A percentile compares a stretch with the other conserved stretches of the same genome.
Conservation (phyloP, 305 asterid genomes). For the Solanum hybrid region DNA sequence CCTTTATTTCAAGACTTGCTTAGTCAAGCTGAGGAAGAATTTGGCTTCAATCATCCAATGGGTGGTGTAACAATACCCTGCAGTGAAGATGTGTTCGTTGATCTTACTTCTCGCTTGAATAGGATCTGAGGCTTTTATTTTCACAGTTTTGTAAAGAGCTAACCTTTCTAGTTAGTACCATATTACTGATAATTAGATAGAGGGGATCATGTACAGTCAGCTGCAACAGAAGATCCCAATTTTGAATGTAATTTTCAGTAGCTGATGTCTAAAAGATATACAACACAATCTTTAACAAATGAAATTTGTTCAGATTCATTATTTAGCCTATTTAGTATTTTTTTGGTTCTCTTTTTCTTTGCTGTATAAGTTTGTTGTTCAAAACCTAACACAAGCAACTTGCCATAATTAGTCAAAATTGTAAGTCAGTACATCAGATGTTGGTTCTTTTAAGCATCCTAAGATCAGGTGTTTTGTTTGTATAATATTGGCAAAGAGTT, state of each 20-base stretch:
- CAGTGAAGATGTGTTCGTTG: conserved; percentile 51
- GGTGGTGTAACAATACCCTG: conserved; percentile 34
- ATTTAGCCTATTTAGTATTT: not conserved
- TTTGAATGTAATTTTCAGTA: not conserved
- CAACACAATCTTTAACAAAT: not conserved
- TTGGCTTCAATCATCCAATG: conserved; percentile 8
- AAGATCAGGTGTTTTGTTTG: not conserved
- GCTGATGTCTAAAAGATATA: not conserved
- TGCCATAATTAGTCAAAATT: not conserved
- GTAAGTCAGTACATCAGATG: not conserved
- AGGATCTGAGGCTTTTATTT: conserved; percentile 4
- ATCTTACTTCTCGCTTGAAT: conserved; percentile 51
- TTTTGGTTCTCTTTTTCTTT: not conserved
- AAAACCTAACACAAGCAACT: not conserved
- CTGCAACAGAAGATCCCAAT: not conserved
- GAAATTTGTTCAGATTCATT: not conserved
- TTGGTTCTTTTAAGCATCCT: not conserved
- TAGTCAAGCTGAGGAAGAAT: conserved; percentile 3
- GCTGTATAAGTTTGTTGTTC: not conserved
- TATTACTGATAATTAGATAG: not conserved
- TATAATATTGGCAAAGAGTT: not conserved
- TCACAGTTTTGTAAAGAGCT: not conserved
- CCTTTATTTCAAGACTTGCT: conserved; percentile 29
- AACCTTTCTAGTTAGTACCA: not conserved
- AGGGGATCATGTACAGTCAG: not conserved